Evolutionary conservation across 2,329 filamentous ascomycete genomes (phyloP), one percentile per base, ranked within the genome.

Genomic region (Verticillium alfalfae): DNA sequence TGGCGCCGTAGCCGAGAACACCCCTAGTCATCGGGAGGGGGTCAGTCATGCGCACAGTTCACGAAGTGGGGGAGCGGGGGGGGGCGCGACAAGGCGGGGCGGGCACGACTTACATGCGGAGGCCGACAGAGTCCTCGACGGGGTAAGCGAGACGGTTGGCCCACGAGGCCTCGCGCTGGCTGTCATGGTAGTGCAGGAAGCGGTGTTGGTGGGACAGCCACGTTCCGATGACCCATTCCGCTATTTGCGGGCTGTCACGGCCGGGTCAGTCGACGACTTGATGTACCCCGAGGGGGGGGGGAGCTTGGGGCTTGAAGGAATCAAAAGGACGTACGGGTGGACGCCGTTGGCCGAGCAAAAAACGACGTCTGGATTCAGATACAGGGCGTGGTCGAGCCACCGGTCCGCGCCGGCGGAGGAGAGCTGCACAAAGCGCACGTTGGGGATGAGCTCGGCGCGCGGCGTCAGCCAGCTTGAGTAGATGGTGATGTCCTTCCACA

Each of bases 211-310:
- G 76, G 0, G 80, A 75, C 2, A 85, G 71, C 66, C 78, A 85
- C 0, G 81, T 84, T 26, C 74, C 70, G 31, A 85, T 78, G 7
- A 85, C 76, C 83, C 83, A 86, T 69, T 86, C 83, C 0, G 82
- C 72, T 63, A 85, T 86, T 66, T 85, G 83, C 2, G 83, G 82
- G 1, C 82, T 84, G 56, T 7, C 2, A 1, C 13, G 1, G 26
- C 26, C 0, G 39, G 5, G 16, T n/a, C 39, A 18, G 26, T 31
- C 26, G 26, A 31, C 26, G 26, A 31, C 26, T 31, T 1, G 16
- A 57, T 10, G 37, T 57, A 6, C 6, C 9, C 22, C 22, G 22
- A 22, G 22, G 22, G 22, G 22, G 22, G 22, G 22, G 22, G 22
- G 22, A 22, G n/a, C 3, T 16, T 2, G 56, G 5, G 15, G 1